Evolutionary conservation across 202 grass and related monocot genomes (phyloP).

Genomic region (Musa balbisiana): DNA sequence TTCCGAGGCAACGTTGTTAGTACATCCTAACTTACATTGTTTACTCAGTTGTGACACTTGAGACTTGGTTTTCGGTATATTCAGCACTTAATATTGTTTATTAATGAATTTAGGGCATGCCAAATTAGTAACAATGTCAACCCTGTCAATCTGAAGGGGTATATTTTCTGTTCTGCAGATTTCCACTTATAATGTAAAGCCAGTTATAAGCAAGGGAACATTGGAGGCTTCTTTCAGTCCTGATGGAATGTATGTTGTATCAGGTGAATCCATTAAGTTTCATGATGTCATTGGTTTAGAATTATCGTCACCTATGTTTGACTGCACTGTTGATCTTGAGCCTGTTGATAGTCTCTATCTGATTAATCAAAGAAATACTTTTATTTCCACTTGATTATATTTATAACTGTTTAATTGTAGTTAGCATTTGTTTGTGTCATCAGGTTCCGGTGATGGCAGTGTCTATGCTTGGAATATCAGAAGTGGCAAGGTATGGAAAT

Average conservation of each 20-base stretch:
- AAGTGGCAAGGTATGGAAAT: slow-evolving; percentile 58
- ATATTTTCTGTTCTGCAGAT: slow-evolving; percentile 25
- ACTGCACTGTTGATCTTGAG: not conserved
- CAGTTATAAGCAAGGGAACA: slow-evolving; percentile 55
- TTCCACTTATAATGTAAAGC: slow-evolving; percentile 77
- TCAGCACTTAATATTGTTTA: not conserved
- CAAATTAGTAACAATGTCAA: not conserved
- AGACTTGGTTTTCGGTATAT: not conserved
- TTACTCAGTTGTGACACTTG: not conserved
- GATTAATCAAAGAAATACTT: not conserved
- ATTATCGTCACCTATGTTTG: not conserved
- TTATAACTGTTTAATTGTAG: not conserved
- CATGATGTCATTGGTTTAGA: not conserved
- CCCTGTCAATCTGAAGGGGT: not conserved
- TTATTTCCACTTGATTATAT: not conserved
- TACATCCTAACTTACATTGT: slow-evolving; percentile 6
- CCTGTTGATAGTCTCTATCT: not conserved
- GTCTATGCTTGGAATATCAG: slow-evolving; percentile 93
- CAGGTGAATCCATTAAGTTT: slow-evolving; percentile 39
- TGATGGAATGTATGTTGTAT: slow-evolving; percentile 86
- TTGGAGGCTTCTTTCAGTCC: slow-evolving; percentile 95
- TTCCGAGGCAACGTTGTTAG: slow-evolving; percentile 76
- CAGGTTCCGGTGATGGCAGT: slow-evolving; percentile 92
- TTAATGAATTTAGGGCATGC: not conserved
- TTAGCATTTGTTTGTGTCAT: not conserved